These are phyloP conservation scores for Exophiala viscosa DNA, from an alignment of 2,329 filamentous ascomycete genomes.

Conservation along the genomic window DNA sequence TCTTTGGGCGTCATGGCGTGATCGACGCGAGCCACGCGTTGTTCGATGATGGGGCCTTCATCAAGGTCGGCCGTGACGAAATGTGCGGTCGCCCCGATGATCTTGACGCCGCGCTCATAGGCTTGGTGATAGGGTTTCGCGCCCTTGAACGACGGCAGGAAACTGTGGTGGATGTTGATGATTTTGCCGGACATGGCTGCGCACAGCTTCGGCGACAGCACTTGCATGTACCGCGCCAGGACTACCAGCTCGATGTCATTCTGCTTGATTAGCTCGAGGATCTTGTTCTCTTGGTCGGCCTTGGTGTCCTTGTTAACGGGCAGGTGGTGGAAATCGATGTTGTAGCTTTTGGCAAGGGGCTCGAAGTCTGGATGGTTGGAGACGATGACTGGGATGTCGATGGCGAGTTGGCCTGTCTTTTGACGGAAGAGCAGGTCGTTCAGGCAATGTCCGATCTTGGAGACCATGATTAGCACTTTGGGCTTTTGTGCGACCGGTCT, in stretches of 20 bases:
- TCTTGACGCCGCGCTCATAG: constrained; percentile 81
- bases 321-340: constrained; percentile 74
- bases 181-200: constrained; percentile 76
- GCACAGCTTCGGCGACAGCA: constrained; percentile 71
- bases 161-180: constrained; percentile 89
- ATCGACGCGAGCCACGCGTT: constrained; percentile 72
- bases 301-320: constrained; percentile 78
- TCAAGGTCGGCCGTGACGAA: constrained; percentile 82
- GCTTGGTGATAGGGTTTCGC: constrained; percentile 87
- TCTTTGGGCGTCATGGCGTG: constrained; percentile 73
- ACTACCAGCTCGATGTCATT: constrained; percentile 75
- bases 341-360: constrained; percentile 66
- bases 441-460: constrained; percentile 81
- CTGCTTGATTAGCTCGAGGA: constrained; percentile 66
- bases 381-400: constrained; percentile 73
- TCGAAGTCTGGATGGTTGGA: constrained; percentile 77
- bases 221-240: constrained; percentile 83
- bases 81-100: constrained; percentile 80
- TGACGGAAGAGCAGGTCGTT: constrained; percentile 80
- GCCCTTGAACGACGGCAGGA: constrained; percentile 83
- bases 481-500: constrained; percentile 66
- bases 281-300: constrained; percentile 64
- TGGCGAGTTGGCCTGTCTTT: constrained; percentile 67
- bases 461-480: constrained; percentile 81
- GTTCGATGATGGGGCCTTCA: constrained; percentile 85